Base-by-base conservation (phyloP, 1,139 yeast species). In the Citeromyces siamensis region DNA sequence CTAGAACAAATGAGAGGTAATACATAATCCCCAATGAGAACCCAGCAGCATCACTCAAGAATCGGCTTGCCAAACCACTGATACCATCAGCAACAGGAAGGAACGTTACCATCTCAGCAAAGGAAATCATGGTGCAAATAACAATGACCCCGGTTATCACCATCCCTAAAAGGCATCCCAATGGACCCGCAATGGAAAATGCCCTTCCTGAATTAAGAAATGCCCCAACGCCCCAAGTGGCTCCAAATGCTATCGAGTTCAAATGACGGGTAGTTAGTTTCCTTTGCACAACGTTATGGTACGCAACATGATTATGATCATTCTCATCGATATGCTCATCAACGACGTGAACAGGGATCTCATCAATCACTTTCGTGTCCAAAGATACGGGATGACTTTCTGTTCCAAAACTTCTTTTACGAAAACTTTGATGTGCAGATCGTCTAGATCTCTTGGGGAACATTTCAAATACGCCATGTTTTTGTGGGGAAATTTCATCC, bases 91-190 rank as follows among this genome's bases (percentile, higher is more conserved):
- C 75, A 23, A 78, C 71, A 0, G 93, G 85, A 18, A 79, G 69
- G 42, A 80, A 64, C 0, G 90, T 77, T 5, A 80, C 82, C 78
- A 81, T 76, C 55, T 82, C 93, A 37, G 86, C 79, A 50, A 79
- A 75, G 10, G 83, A 71, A 18, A 74, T 57, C 60, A 79, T 68
- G 2, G 85, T 72, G 4, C 75, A 65, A 33, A 75, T 54, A 0
- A 79, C 82, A 16, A 81, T 64, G 1, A 71, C 48, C 0, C 86
- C 85, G 35, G 80, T 70, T 5, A 80, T 55, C 0, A 66, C 40
- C 48, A 73, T 79, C 3, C 90, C 86, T 2, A 82, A 50, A 10
- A 79, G 50, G 0, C 83, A 68, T 0, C 90, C 90, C 39, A 81
- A 59, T 1, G 90, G 88, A 3, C 94, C 94, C 3, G 83, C 75